A percentile compares a stretch with the other conserved stretches of the same genome.
Conservation (phyloP, 192 early-diverging fungal genomes). For the Coemansia sp. region DNA sequence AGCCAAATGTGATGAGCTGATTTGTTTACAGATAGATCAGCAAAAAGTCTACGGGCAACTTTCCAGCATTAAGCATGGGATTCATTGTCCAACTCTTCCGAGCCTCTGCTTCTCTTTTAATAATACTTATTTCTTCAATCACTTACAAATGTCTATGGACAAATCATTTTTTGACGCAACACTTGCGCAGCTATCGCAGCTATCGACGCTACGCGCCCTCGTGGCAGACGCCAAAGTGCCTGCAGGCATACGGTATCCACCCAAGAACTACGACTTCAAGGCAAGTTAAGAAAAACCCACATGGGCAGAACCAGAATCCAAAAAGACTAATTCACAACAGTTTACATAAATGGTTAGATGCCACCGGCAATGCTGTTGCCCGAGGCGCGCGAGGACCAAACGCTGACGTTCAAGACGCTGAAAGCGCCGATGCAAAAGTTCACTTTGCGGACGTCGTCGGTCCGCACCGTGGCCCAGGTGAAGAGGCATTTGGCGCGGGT, state of each 20-base stretch:
- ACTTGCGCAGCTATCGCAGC: constrained; percentile 40
- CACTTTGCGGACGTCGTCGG: constrained; percentile 40
- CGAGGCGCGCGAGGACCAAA: constrained; percentile 33
- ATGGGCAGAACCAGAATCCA: no score
- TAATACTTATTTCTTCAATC: neutral
- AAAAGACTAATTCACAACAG: neutral
- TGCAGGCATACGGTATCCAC: constrained; percentile 24
- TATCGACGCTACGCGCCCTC: constrained; percentile 17
- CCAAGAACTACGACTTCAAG: constrained; percentile 34
- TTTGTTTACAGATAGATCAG: no score
- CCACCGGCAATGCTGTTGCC: constrained; percentile 11
- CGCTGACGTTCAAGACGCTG: constrained; percentile 45
- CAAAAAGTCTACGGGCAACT: no score
- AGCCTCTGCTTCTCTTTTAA: neutral
- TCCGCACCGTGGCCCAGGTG: constrained; percentile 43
- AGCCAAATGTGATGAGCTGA: no score
- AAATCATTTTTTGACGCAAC: constrained; percentile 29
- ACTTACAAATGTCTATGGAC: constrained; percentile 13
- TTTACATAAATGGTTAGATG: constrained; percentile 24
- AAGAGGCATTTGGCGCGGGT: constrained; percentile 39
- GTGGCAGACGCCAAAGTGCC: constrained; percentile 25
- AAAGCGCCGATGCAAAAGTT: constrained; percentile 47
- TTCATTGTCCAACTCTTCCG: neutral
- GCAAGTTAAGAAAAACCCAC: no score
- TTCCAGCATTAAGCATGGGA: neutral